Percentiles rank a stretch among this genome's conserved stretches.
Evolutionary conservation across 805 yeast species (phyloP).

Genomic region (Schizosaccharomyces octosporus): DNA sequence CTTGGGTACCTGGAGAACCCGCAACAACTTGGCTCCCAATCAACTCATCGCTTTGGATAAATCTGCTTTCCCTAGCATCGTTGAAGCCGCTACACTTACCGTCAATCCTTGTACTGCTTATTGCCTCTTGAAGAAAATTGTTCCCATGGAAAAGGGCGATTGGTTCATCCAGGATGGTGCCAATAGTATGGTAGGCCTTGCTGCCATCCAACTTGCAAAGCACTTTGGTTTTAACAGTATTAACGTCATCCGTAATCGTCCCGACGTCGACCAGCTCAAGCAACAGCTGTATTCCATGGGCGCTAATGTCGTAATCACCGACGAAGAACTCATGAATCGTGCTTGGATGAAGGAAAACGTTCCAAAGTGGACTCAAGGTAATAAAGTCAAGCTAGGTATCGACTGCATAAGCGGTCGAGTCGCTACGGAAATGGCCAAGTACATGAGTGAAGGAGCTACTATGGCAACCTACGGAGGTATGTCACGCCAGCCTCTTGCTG

Average conservation of each 20-base stretch:
- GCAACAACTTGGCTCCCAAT: conserved; percentile 28
- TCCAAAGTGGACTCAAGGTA: conserved; percentile 19
- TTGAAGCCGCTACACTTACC: conserved; percentile 56
- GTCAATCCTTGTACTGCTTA: conserved; percentile 89
- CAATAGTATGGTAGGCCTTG: conserved; percentile 79
- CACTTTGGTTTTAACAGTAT: conserved; percentile 60
- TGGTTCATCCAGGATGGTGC: conserved; percentile 96
- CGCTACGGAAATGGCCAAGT: conserved; percentile 52
- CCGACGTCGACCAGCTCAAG: conserved; percentile 38
- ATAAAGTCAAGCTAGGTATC: conserved; percentile 45
- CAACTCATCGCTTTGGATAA: conserved; percentile 36
- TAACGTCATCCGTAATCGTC: conserved; percentile 70
- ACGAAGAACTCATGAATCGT: conserved; percentile 50
- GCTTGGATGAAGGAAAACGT: conserved; percentile 35
- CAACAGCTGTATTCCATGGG: conserved; percentile 38
- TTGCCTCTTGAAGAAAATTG: conserved; percentile 56
- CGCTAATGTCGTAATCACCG: conserved; percentile 76
- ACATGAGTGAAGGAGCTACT: not conserved
- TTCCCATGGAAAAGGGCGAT: conserved; percentile 34
- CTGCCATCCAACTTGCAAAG: conserved; percentile 69
- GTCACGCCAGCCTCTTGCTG: conserved; percentile 83
- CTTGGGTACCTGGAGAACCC: conserved; percentile 87
- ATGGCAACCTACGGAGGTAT: conserved; percentile 89
- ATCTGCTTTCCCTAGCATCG: conserved; percentile 12
- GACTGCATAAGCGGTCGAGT: conserved; percentile 89